These are phyloP conservation scores for Strigomonas culicis DNA, from an alignment of 208 protist genomes.

Conservation along the genomic window DNA sequence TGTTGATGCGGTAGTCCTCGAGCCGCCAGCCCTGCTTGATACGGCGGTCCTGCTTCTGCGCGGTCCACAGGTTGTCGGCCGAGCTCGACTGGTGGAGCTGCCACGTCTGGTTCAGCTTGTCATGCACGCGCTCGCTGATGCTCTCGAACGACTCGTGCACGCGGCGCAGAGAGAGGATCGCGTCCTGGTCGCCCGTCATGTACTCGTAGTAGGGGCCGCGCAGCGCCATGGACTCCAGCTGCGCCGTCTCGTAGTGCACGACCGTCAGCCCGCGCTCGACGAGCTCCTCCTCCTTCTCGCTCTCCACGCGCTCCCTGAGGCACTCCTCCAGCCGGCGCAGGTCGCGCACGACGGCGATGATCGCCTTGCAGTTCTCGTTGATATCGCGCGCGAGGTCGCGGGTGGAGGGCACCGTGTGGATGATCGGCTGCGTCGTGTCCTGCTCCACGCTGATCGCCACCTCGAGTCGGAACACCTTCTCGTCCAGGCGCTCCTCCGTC, in stretches of 20 bases:
- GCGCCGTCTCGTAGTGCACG: constrained; percentile 59
- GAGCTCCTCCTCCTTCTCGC: constrained; percentile 55
- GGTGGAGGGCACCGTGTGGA: constrained; percentile 91
- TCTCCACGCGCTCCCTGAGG: constrained; percentile 39
- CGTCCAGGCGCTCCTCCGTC: constrained; percentile 79
- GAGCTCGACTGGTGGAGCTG: constrained; percentile 95
- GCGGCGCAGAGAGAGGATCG: constrained; percentile 86
- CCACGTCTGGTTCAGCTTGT: constrained; percentile 94
- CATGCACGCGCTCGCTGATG: constrained; percentile 89
- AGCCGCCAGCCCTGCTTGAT: constrained; percentile 92
- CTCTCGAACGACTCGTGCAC: constrained; percentile 91
- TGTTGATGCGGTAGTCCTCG: constrained; percentile 94
- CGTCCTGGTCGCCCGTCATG: constrained; percentile 94
- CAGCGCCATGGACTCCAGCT: constrained; percentile 44
- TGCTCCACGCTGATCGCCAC: constrained; percentile 90
- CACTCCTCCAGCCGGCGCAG: constrained; percentile 90
- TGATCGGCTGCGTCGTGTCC: constrained; percentile 70
- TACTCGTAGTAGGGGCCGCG: constrained; percentile 93
- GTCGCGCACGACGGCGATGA: constrained; percentile 88
- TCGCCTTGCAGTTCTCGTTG: constrained; percentile 89
- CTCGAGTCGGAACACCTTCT: constrained; percentile 93
- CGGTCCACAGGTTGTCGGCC: constrained; percentile 94
- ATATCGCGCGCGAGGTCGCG: constrained; percentile 84
- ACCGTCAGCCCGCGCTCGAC: constrained; percentile 34
- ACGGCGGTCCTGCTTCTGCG: constrained; percentile 90